Percentiles rank a stretch among this genome's conserved stretches.
phyloP scores from a whole-genome alignment of 2,329 filamentous ascomycete species.

The Monosporascus sp. region DNA sequence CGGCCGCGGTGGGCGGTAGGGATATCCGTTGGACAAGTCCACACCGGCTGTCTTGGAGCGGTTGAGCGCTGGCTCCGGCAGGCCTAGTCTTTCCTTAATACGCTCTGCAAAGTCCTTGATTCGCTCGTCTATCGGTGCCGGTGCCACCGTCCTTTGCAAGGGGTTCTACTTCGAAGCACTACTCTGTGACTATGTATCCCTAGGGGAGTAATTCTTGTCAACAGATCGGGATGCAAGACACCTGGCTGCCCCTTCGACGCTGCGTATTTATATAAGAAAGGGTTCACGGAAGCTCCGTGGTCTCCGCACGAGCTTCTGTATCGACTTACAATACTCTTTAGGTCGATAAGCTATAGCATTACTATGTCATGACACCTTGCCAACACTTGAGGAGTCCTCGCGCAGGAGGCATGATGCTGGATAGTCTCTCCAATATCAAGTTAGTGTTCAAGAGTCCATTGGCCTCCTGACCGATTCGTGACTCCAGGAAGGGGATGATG shows the following conservation, averaged over 20 bases:
- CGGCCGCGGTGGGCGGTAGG: slow-evolving; percentile 61
- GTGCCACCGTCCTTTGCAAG: slow-evolving; percentile 32
- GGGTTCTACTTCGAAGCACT: neutral
- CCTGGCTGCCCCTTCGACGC: too few relatives aligned
- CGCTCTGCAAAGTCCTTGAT: slow-evolving; percentile 60
- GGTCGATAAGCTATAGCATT: too few relatives aligned
- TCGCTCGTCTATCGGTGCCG: slow-evolving; percentile 53
- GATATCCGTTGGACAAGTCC: slow-evolving; percentile 65
- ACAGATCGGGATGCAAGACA: neutral
- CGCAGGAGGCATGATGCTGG: neutral
- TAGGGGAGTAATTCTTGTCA: neutral
- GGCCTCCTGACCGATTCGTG: neutral
- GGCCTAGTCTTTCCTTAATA: slow-evolving; percentile 56
- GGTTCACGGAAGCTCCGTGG: too few relatives aligned
- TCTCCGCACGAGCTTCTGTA: too few relatives aligned
- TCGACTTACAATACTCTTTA: too few relatives aligned
- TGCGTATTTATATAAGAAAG: too few relatives aligned
- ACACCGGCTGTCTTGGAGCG: slow-evolving; percentile 64
- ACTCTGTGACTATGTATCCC: neutral
- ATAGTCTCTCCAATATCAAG: neutral
- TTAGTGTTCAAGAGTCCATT: neutral
- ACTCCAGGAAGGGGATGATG: neutral
- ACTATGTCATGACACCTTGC: neutral
- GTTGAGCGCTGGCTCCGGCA: slow-evolving; percentile 51
- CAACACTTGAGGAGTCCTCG: neutral